These are phyloP conservation scores for Dissophora globulifera DNA, from an alignment of 192 early-diverging fungal genomes.

Conservation along the genomic window DNA sequence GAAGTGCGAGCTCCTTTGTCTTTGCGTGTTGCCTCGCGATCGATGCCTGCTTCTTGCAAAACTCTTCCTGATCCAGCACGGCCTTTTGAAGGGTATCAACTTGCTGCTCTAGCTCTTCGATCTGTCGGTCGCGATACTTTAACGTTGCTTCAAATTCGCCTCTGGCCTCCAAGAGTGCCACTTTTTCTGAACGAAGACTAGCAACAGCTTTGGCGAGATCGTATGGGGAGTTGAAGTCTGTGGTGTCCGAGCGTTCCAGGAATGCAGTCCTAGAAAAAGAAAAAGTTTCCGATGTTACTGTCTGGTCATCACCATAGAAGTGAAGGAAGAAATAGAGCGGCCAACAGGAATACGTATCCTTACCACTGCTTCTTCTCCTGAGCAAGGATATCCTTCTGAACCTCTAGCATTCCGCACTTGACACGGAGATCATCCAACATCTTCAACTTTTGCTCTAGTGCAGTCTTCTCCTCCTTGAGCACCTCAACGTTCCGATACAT, in stretches of 20 bases:
- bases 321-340: too few relatives aligned
- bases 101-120: constrained; percentile 52
- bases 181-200: constrained; percentile 56
- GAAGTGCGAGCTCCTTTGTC: constrained; percentile 63
- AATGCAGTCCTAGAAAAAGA: constrained; percentile 39
- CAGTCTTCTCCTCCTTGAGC: constrained; percentile 60
- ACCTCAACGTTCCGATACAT: constrained; percentile 62
- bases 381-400: constrained; percentile 57
- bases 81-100: constrained; percentile 54
- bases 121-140: constrained; percentile 45
- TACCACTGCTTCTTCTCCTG: constrained; percentile 71
- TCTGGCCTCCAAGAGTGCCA: constrained; percentile 49
- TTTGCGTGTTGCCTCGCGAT: constrained; percentile 53
- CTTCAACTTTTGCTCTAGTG: constrained; percentile 66
- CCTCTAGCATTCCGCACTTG: constrained; percentile 58
- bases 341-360: too few relatives aligned
- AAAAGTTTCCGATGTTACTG: too few relatives aligned
- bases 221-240: constrained; percentile 63
- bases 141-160: constrained; percentile 52
- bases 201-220: constrained; percentile 59
- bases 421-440: constrained; percentile 62
- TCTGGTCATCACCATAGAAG: too few relatives aligned
- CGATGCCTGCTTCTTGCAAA: constrained; percentile 52
- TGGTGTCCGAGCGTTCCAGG: constrained; percentile 53
- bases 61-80: constrained; percentile 56